phyloP scores from a whole-genome alignment of 352 stramenopile species.

The Achlya hypogyna region DNA sequence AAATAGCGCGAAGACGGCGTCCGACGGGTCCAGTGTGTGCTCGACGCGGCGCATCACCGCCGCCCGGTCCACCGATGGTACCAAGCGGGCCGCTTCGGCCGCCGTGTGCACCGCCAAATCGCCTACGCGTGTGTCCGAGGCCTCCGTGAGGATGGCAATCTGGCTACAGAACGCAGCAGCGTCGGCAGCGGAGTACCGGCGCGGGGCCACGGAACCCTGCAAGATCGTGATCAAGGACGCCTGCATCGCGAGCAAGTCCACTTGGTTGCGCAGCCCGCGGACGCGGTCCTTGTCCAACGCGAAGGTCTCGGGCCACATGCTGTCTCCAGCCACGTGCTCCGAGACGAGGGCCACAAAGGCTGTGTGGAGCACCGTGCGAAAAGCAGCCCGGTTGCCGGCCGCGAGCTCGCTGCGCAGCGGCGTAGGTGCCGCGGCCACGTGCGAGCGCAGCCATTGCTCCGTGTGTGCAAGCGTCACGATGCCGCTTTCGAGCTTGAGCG shows the following conservation, averaged over 20 bases:
- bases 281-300: slow-evolving; percentile 44
- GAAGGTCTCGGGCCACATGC: slow-evolving; percentile 57
- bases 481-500: slow-evolving; percentile 25
- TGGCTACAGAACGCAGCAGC: slow-evolving; percentile 14
- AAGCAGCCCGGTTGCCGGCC: slow-evolving; percentile 29
- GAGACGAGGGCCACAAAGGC: slow-evolving; percentile 40
- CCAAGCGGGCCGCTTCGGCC: slow-evolving; percentile 24
- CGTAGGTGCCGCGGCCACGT: slow-evolving; percentile 25
- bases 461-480: slow-evolving; percentile 30
- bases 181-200: background rate
- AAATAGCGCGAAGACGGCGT: slow-evolving; percentile 52
- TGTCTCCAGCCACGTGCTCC: slow-evolving; percentile 39
- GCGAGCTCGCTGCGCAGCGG: slow-evolving; percentile 25
- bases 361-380: slow-evolving; percentile 34
- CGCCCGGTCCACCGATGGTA: slow-evolving; percentile 23
- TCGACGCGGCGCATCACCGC: slow-evolving; percentile 38
- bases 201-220: slow-evolving; percentile 43
- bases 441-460: slow-evolving; percentile 35
- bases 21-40: slow-evolving; percentile 33
- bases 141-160: slow-evolving; percentile 33
- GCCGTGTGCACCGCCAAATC: slow-evolving; percentile 47
- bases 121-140: slow-evolving; percentile 33
- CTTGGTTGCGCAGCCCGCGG: slow-evolving; percentile 37
- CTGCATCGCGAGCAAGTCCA: slow-evolving; percentile 50
- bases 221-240: slow-evolving; percentile 47